phyloP scores from a whole-genome alignment of 306 rosid species.

The Quercus gilva region DNA sequence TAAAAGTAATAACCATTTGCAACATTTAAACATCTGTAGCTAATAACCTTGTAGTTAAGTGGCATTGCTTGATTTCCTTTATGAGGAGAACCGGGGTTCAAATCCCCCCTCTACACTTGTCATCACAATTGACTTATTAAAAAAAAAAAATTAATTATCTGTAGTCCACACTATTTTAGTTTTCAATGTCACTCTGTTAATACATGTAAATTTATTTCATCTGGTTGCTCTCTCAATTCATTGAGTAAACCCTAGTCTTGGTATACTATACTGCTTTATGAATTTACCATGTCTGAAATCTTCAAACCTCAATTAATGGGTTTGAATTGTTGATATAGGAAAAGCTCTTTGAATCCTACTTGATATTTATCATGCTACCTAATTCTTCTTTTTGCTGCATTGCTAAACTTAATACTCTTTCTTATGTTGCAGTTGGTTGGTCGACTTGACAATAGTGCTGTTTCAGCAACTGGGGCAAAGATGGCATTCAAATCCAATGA shows the following conservation, averaged over 20 bases:
- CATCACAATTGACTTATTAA: too few relatives aligned
- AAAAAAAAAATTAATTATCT: background rate
- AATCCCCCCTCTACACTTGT: too few relatives aligned
- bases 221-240: background rate
- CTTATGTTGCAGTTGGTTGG: conserved; percentile 73
- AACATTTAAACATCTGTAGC: background rate
- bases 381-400: conserved; percentile 16
- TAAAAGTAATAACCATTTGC: background rate
- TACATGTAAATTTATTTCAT: background rate
- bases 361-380: background rate
- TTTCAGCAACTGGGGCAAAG: conserved; percentile 94
- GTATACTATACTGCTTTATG: background rate
- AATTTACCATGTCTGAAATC: background rate
- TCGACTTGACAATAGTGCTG: conserved; percentile 95
- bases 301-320: background rate
- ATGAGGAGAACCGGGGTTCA: too few relatives aligned
- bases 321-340: background rate
- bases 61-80: too few relatives aligned
- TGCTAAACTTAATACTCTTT: background rate
- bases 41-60: too few relatives aligned
- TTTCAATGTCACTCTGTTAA: background rate
- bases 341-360: background rate
- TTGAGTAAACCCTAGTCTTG: background rate
- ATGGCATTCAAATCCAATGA: conserved; percentile 91
- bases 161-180: background rate